phyloP scores from a whole-genome alignment of 225 moss, liverwort and hornwort species.

The Anthoceros angustus region DNA sequence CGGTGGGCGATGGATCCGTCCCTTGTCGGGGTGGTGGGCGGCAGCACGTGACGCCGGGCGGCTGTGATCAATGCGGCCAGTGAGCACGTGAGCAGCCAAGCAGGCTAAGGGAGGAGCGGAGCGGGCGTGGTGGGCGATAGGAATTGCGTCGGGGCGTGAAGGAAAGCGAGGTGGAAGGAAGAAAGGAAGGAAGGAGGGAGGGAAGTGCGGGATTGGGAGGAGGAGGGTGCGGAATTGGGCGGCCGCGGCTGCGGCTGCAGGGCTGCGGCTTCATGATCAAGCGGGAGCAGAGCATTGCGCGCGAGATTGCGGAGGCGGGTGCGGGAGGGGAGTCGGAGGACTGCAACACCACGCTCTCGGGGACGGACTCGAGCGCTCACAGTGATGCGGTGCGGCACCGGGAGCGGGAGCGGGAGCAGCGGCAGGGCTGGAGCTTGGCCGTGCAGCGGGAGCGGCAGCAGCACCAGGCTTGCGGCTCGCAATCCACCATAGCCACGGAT shows the following conservation, averaged over 20 bases:
- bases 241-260: not conserved
- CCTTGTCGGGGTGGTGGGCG: no score
- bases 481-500: not conserved
- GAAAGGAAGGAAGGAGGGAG: no score
- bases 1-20: no score
- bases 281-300: not conserved
- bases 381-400: not conserved
- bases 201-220: not conserved
- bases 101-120: no score
- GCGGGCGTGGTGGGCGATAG: no score
- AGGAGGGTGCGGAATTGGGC: not conserved
- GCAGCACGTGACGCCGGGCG: no score
- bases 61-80: not conserved
- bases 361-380: not conserved
- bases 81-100: not conserved
- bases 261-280: not conserved
- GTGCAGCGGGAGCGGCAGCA: no score
- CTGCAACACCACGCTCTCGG: not conserved
- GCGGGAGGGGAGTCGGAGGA: not conserved
- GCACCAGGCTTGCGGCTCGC: not conserved
- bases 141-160: no score
- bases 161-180: no score
- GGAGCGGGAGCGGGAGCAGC: no score
- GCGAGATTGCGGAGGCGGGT: not conserved
- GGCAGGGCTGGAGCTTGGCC: no score